Conservation (phyloP, 2,329 filamentous ascomycete genomes). For the Sporothrix sp. region DNA sequence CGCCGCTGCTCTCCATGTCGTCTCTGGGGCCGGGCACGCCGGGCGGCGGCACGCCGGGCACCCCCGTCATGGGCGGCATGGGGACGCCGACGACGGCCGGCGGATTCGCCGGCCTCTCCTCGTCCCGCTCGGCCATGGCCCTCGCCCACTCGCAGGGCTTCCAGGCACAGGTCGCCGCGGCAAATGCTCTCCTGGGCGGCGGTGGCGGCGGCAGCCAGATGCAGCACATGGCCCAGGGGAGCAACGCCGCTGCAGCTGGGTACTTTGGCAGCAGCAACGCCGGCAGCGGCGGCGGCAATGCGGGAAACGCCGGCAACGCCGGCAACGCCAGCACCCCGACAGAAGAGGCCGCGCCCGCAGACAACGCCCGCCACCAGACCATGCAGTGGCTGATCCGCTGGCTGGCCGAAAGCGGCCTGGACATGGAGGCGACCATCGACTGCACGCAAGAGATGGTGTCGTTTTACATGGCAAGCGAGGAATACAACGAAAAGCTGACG, state of each 20-base stretch:
- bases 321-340: not conserved
- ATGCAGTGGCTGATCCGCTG: conserved; percentile 61
- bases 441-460: conserved; percentile 87
- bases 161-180: not conserved
- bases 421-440: conserved; percentile 77
- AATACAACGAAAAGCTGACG: conserved; percentile 51
- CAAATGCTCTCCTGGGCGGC: not conserved
- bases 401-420: conserved; percentile 76
- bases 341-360: not conserved
- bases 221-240: not conserved
- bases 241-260: not conserved
- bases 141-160: not conserved
- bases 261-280: not conserved
- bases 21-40: conserved; percentile 5
- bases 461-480: conserved; percentile 63
- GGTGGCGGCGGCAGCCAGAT: not conserved
- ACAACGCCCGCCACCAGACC: conserved; percentile 32
- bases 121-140: not conserved
- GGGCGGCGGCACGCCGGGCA: conserved; percentile 6
- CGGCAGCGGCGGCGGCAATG: not conserved
- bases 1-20: not conserved
- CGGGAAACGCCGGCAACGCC: not conserved
- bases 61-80: conserved; percentile 3
- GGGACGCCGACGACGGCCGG: conserved; percentile 8
- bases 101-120: not conserved